Evolutionary conservation across 441 rosid genomes (phyloP).

Genomic region (Eutrema salsugineum): DNA sequence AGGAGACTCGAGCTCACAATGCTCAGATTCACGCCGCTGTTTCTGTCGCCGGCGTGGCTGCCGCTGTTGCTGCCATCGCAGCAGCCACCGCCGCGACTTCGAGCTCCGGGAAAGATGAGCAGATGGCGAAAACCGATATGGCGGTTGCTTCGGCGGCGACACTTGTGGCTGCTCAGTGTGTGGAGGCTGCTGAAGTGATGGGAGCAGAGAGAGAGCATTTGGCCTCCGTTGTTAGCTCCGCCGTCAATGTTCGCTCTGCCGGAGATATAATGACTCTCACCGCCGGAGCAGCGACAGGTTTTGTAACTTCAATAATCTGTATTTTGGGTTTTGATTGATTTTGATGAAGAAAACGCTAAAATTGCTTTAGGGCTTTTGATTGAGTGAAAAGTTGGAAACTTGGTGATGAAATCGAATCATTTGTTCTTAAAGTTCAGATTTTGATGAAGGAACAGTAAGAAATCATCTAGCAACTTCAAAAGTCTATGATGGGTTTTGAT

Average conservation of each 20-base stretch:
- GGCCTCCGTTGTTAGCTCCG: constrained; percentile 74
- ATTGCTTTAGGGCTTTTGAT: background rate
- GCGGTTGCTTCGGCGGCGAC: constrained; percentile 95
- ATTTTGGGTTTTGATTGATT: background rate
- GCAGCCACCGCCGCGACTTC: constrained; percentile 80
- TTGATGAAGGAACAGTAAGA: background rate
- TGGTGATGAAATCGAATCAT: background rate
- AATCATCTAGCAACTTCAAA: background rate
- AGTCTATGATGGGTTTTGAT: background rate
- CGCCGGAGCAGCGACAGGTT: constrained; percentile 94
- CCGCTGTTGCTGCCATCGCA: constrained; percentile 88
- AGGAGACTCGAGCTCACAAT: constrained; percentile 76
- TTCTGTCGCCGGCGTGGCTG: constrained; percentile 83
- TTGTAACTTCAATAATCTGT: background rate
- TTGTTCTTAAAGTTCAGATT: background rate
- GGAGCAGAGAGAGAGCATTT: constrained; percentile 89
- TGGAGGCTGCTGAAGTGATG: constrained; percentile 84
- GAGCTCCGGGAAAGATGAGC: constrained; percentile 67
- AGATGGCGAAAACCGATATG: constrained; percentile 74
- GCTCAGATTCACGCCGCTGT: constrained; percentile 94
- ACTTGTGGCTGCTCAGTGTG: constrained; percentile 88
- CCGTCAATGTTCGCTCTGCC: constrained; percentile 70
- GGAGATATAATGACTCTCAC: constrained; percentile 89
- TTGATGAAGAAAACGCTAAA: background rate
- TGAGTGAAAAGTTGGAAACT: background rate